Conservation (phyloP, 148 eudicot genomes). For the Drosera capensis region DNA sequence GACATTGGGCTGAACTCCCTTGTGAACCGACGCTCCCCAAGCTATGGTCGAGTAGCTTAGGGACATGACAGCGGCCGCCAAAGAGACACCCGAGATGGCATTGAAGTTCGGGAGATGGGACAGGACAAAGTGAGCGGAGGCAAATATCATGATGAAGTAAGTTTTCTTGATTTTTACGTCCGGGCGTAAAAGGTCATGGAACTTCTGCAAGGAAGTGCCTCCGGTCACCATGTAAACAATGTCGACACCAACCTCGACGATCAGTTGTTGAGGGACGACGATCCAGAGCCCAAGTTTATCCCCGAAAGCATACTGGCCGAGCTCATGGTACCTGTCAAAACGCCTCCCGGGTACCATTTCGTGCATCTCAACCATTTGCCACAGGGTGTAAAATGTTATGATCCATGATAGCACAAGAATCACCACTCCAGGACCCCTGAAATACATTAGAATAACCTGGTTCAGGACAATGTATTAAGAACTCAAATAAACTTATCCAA, state of each 20-base stretch:
- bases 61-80: slow-evolving; percentile 49
- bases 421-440: slow-evolving; percentile 1
- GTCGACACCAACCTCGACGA: slow-evolving; percentile 23
- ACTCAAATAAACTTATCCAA: no score
- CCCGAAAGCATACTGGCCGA: slow-evolving; percentile 17
- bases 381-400: slow-evolving; percentile 11
- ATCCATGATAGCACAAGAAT: neutral
- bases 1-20: neutral
- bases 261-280: slow-evolving; percentile 32
- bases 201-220: slow-evolving; percentile 32
- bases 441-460: neutral
- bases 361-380: slow-evolving; percentile 16
- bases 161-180: slow-evolving; percentile 14
- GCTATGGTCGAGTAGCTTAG: slow-evolving; percentile 3
- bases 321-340: slow-evolving; percentile 12
- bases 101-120: slow-evolving; percentile 40
- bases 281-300: slow-evolving; percentile 32
- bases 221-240: slow-evolving; percentile 41
- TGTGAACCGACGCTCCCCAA: neutral
- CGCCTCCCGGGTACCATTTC: slow-evolving; percentile 8
- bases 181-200: slow-evolving; percentile 16
- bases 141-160: slow-evolving; percentile 39
- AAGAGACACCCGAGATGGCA: slow-evolving; percentile 30
- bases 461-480: neutral
- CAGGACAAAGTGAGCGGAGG: slow-evolving; percentile 29